Evolutionary conservation across 768 basidiomycete species (phyloP).

Genomic region (Xerocomellus amylosporus): DNA sequence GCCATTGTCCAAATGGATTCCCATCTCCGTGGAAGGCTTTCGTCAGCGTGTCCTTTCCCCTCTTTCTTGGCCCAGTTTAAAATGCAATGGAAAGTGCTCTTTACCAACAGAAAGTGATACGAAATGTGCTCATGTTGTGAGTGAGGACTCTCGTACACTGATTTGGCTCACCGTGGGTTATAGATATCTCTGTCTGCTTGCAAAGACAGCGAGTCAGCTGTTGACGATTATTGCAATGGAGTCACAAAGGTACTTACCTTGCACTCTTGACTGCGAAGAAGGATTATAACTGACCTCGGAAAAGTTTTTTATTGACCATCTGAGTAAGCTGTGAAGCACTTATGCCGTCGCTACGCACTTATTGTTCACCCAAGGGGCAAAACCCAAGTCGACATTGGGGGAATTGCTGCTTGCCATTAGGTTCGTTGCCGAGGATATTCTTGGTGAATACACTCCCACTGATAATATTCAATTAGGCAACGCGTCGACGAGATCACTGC

Average conservation of each 20-base stretch:
- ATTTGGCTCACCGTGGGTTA: background rate
- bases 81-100: constrained; percentile 21
- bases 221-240: constrained; percentile 16
- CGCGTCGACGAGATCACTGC: constrained; percentile 17
- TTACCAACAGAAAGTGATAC: background rate
- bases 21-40: background rate
- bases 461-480: constrained; percentile 3
- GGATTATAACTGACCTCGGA: background rate
- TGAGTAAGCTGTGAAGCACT: constrained; percentile 16
- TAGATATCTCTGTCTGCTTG: constrained; percentile 32
- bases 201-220: constrained; percentile 24
- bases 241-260: constrained; percentile 24
- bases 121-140: constrained; percentile 23
- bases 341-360: background rate
- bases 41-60: constrained; percentile 23
- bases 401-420: constrained; percentile 23
- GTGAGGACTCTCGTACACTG: background rate
- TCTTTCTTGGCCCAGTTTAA: background rate
- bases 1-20: constrained; percentile 8
- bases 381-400: constrained; percentile 23
- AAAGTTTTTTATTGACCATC: constrained; percentile 30
- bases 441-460: background rate
- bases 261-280: background rate
- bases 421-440: constrained; percentile 9
- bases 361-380: constrained; percentile 11